These are phyloP conservation scores for Secale cereale DNA, from an alignment of 176 grass and related monocot species.

Conservation along the genomic window DNA sequence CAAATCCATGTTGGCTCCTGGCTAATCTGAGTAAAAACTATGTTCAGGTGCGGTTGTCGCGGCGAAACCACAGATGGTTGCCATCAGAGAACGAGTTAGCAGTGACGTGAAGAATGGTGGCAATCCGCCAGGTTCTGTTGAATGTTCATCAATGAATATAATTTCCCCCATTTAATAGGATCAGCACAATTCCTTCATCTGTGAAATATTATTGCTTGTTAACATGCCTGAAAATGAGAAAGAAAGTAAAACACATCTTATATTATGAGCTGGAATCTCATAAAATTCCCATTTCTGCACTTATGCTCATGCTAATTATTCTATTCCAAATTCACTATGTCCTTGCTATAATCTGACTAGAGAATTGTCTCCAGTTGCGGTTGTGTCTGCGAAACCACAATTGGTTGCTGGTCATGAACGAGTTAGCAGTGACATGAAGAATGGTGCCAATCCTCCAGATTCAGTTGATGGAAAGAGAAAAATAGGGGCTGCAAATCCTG, in stretches of 20 bases:
- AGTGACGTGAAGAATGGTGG: constrained; percentile 39
- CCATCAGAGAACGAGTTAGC: constrained; percentile 69
- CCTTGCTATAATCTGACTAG: neutral
- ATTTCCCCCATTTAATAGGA: neutral
- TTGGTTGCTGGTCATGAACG: constrained; percentile 58
- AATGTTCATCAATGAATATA: neutral
- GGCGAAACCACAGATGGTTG: constrained; percentile 76
- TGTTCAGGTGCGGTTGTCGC: constrained; percentile 76
- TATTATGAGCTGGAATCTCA: neutral
- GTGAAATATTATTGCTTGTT: neutral
- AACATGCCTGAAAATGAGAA: neutral
- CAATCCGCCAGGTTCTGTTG: neutral
- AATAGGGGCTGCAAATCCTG: constrained; percentile 79
- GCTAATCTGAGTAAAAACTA: constrained; percentile 10
- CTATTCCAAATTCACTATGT: constrained; percentile 5
- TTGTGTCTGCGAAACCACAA: constrained; percentile 80
- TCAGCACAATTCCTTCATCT: neutral
- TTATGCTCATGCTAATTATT: neutral
- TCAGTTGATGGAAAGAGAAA: constrained; percentile 56
- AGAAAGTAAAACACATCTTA: neutral
- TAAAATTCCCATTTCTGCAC: neutral
- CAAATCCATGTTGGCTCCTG: neutral
- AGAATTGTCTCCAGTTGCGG: constrained; percentile 50
- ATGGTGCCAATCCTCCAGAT: constrained; percentile 20
- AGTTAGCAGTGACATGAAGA: constrained; percentile 56